These are phyloP conservation scores for Curvularia sp. DNA, from an alignment of 2,329 filamentous ascomycete genomes.

Conservation along the genomic window DNA sequence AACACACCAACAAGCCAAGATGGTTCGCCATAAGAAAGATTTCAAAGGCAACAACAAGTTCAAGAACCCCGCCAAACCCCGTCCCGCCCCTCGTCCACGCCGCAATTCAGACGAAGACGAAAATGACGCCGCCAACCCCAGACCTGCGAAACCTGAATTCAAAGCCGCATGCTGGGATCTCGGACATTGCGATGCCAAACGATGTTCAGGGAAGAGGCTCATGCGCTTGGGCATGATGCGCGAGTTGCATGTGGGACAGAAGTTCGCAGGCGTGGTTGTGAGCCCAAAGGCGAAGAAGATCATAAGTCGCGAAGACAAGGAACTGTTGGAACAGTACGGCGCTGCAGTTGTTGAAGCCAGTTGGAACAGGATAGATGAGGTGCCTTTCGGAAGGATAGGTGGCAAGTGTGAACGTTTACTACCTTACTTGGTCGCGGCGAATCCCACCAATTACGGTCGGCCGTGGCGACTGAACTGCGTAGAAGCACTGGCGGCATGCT, in stretches of 20 bases:
- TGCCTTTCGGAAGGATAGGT: constrained; percentile 89
- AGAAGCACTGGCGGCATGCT: constrained; percentile 90
- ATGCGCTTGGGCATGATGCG: constrained; percentile 94
- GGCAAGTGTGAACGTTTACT: constrained; percentile 85
- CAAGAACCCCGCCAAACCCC: constrained; percentile 62
- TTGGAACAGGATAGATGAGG: constrained; percentile 90
- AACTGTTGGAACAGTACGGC: constrained; percentile 84
- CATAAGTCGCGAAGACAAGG: constrained; percentile 81
- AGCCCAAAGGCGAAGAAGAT: constrained; percentile 91
- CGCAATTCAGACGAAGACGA: constrained; percentile 34
- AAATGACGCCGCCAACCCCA: constrained; percentile 34
- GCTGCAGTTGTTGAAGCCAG: constrained; percentile 97
- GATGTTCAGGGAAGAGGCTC: constrained; percentile 93
- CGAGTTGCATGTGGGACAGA: constrained; percentile 88
- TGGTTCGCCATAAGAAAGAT: constrained; percentile 98
- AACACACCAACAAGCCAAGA: constrained; percentile 47
- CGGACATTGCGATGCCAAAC: constrained; percentile 95
- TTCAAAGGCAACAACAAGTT: constrained; percentile 75
- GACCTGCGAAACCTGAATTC: constrained; percentile 64
- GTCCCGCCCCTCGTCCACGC: constrained; percentile 58
- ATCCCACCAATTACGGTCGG: constrained; percentile 95
- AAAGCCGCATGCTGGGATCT: constrained; percentile 98
- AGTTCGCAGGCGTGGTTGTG: constrained; percentile 89
- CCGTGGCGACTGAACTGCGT: constrained; percentile 96
- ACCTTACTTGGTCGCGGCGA: constrained; percentile 94